Evolutionary conservation across 2,329 filamentous ascomycete species (phyloP), one percentile per base, ranked within the genome.

Genomic region (Ascocoryne sarcoides): DNA sequence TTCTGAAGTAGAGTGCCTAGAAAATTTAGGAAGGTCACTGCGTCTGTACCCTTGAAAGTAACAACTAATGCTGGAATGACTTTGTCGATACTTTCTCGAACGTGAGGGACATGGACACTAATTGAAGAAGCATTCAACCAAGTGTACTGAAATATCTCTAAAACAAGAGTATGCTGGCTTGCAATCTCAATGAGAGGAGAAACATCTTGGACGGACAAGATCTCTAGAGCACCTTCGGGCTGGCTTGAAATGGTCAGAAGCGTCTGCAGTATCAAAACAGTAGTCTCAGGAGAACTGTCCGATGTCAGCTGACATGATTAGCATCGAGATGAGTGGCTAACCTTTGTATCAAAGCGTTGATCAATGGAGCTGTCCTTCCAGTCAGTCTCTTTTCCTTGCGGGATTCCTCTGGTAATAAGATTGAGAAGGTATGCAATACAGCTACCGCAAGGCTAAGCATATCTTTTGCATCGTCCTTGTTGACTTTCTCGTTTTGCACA

Each of bases 401-500:
- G 4, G 63, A 63, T 3, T 65, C 60, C 3, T 68, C 65, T 0
- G 78, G 71, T 3, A 84, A 61, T 9, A 84, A 59, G 5, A 69
- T 61, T 1, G 70, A 61, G 54, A 84, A 84, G 0, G 72, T 76
- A 53, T 82, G 73, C 4, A 83, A 56, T 10, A 84, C 71, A 20
- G 73, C 71, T 3, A 81, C 73, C 3, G 73, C 76, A 10, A 84
- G 62, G 49, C 76, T 71, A 8, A 81, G 63, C 76, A 83, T 81
- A 45, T 76, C 68, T 44, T 65, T 70, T 10, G 69, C 64, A 45
- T 79, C 67, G 16, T 65, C 14, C 37, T 53, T 54, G n/a, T 45
- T 53, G 38, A 57, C 38, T 38, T 58, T 60, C 10, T 53, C 50
- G 45, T 47, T 55, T 3, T 65, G 66, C 19, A 73, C 70, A 0